Evolutionary conservation across 371 early-diverging fungal genomes (phyloP).

Genomic region (Entomophthora muscae): DNA sequence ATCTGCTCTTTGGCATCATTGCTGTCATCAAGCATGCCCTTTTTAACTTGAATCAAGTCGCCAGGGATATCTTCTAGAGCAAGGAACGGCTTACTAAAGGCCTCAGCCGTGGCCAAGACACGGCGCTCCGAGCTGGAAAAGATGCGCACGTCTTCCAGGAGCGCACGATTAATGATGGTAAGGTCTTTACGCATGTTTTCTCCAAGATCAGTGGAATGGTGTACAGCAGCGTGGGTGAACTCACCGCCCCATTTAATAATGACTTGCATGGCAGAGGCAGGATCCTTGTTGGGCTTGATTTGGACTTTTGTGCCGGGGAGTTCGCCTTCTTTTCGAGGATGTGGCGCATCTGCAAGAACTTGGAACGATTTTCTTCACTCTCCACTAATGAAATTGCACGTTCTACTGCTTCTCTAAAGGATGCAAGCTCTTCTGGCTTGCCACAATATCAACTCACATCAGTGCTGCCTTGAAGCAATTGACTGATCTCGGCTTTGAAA

Average conservation of each 20-base stretch:
- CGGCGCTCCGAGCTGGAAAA: conserved; percentile 78
- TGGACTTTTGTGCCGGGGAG: conserved; percentile 90
- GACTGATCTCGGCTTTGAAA: conserved; percentile 40
- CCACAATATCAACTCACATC: conserved; percentile 76
- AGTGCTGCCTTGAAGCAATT: conserved; percentile 37
- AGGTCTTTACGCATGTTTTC: conserved; percentile 86
- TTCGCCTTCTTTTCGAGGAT: conserved; percentile 60
- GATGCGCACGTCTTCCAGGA: conserved; percentile 74
- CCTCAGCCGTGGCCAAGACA: conserved; percentile 73
- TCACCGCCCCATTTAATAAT: conserved; percentile 96
- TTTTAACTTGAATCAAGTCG: conserved; percentile 45
- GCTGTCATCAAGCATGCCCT: conserved; percentile 87
- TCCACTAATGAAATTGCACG: conserved; percentile 27
- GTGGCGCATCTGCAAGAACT: conserved; percentile 40
- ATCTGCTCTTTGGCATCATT: conserved; percentile 86
- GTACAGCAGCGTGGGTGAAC: conserved; percentile 88
- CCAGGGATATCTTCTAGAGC: conserved; percentile 32
- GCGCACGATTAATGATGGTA: conserved; percentile 59
- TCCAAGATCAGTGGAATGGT: conserved; percentile 82
- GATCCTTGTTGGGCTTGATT: conserved; percentile 52
- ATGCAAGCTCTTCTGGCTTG: conserved; percentile 43
- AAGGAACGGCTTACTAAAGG: conserved; percentile 60
- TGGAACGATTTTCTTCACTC: conserved; percentile 30
- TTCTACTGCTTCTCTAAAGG: conserved; percentile 43
- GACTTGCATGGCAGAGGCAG: conserved; percentile 56